Percentiles rank a stretch among this genome's conserved stretches.
Conservation (phyloP, 495 filamentous ascomycete genomes). For the Hypomontagnella monticulosa region DNA sequence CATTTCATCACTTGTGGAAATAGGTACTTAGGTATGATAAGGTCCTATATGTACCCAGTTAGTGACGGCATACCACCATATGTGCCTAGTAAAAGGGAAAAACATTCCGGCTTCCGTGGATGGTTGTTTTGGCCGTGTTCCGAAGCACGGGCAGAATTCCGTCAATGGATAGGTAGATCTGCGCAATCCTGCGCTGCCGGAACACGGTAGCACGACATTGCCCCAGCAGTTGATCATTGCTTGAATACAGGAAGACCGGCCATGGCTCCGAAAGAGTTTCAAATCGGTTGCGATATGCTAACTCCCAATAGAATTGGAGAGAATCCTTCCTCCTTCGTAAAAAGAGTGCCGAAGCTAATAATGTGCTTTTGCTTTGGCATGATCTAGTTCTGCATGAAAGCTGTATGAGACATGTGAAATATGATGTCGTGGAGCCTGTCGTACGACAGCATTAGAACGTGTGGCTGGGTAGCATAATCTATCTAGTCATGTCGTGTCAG, state of each 20-base stretch:
- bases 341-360: slow-evolving; percentile 13
- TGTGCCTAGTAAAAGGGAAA: slow-evolving; percentile 30
- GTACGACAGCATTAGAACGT: slow-evolving; percentile 22
- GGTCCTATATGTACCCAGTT: slow-evolving; percentile 6
- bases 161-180: slow-evolving; percentile 32
- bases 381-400: slow-evolving; percentile 15
- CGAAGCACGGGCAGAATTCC: slow-evolving; percentile 20
- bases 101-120: slow-evolving; percentile 37
- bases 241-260: slow-evolving; percentile 38
- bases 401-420: slow-evolving; percentile 34
- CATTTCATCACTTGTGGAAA: slow-evolving; percentile 26
- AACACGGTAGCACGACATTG: slow-evolving; percentile 21
- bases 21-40: slow-evolving; percentile 15
- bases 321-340: slow-evolving; percentile 2
- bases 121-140: slow-evolving; percentile 22
- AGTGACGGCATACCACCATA: slow-evolving; percentile 26
- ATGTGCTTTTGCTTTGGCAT: slow-evolving; percentile 3
- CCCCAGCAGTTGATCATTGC: slow-evolving; percentile 35
- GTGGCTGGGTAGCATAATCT: slow-evolving; percentile 24
- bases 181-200: slow-evolving; percentile 14
- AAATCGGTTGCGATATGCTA: slow-evolving; percentile 13
- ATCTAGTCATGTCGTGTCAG: slow-evolving; percentile 17
- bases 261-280: slow-evolving; percentile 36
- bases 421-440: slow-evolving; percentile 28
- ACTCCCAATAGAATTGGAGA: background rate